These are phyloP conservation scores for Furcasterigmium sp. DNA, from an alignment of 2,329 filamentous ascomycete species.

Conservation along the genomic window DNA sequence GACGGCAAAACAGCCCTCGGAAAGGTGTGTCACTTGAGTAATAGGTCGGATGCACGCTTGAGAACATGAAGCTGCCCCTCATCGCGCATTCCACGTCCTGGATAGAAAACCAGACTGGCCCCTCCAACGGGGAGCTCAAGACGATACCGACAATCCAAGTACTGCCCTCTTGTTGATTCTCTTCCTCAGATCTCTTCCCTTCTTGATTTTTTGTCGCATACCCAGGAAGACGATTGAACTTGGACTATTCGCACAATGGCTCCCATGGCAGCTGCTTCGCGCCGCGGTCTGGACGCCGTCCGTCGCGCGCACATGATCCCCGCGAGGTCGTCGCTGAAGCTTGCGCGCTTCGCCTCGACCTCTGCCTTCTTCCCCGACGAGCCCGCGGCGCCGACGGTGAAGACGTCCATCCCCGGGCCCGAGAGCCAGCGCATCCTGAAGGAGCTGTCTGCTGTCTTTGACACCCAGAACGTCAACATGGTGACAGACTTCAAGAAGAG, in stretches of 20 bases:
- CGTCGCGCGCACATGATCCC: background rate
- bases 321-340: constrained; percentile 7
- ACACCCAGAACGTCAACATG: constrained; percentile 46
- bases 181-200: too few species aligned
- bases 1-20: too few species aligned
- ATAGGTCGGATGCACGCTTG: too few species aligned
- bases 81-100: too few species aligned
- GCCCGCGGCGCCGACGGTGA: constrained; percentile 34
- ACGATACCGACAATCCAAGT: too few species aligned
- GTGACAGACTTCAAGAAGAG: constrained; percentile 48
- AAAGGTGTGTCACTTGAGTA: too few species aligned
- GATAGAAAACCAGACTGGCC: too few species aligned
- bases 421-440: constrained; percentile 30
- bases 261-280: background rate
- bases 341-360: constrained; percentile 6
- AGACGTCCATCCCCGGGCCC: constrained; percentile 32
- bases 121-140: too few species aligned
- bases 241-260: background rate
- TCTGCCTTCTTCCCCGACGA: constrained; percentile 38
- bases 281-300: constrained; percentile 1
- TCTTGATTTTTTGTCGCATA: too few species aligned
- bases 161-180: too few species aligned
- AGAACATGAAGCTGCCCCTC: too few species aligned
- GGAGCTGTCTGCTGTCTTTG: constrained; percentile 43
- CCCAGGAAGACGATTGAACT: too few species aligned